Evolutionary conservation across 495 filamentous ascomycete genomes (phyloP), one percentile per base, ranked within the genome.

Genomic region (Podospora tetraspora): DNA sequence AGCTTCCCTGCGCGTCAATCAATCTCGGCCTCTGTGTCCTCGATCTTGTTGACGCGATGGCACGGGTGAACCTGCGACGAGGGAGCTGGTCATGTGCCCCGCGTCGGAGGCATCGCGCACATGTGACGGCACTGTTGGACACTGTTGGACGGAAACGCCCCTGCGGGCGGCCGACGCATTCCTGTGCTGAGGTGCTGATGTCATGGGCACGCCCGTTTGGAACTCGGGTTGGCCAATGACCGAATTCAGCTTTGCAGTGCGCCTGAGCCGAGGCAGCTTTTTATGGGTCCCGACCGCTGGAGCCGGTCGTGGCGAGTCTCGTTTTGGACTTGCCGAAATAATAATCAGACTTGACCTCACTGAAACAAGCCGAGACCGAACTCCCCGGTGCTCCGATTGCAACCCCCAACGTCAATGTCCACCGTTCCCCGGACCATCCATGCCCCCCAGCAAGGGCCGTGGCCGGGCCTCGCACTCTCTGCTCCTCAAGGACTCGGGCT

Each of bases 191-290:
- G 5, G 19, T 52, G 61, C 22, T 68, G 67, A 68, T 68, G 67
- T 68, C 67, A 68, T 68, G 34, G 24, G 59, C 52, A 12, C n/a
- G 43, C 52, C 57, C 34, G 34, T 16, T 43, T 43, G 34, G 13
- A 19, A 43, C 34, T 43, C 34, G 34, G 34, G 67, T 52, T 37
- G 37, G 56, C 67, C 67, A 68, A 68, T 68, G 61, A 24, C 56
- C 30, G 67, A 59, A 43, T 12, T 24, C 37, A 4, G 29, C 23
- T 60, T 67, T 59, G 13, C 60, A 65, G 19, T 24, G 22, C 13
- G 22, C 21, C 19, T 43, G 60, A 59, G 66, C 59, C 61, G 66
- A 66, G 65, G 65, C 65, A 66, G 61, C 27, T 66, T n/a, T 8
- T 8, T 52, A 19, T 52, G 37, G 16, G 37, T 5, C 16, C 6